Evolutionary conservation across 768 basidiomycete species (phyloP).

Genomic region (Hortiboletus flavorubellus): DNA sequence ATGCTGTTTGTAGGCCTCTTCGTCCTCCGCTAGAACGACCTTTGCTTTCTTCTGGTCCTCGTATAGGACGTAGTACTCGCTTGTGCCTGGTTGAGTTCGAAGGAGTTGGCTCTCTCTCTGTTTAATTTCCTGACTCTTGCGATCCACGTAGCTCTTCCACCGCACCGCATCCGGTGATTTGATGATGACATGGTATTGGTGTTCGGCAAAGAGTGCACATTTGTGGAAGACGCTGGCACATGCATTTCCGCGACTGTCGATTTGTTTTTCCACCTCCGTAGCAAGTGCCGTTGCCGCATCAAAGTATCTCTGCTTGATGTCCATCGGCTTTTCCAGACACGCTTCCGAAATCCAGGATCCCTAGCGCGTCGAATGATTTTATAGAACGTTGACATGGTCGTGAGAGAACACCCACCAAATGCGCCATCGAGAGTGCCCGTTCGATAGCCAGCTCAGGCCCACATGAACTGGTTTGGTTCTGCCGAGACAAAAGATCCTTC

Average conservation of each 20-base stretch:
- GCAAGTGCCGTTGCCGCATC: slow-evolving; percentile 49
- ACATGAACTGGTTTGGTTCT: slow-evolving; percentile 6
- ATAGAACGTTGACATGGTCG: background rate
- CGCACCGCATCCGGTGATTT: slow-evolving; percentile 69
- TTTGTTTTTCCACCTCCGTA: slow-evolving; percentile 20
- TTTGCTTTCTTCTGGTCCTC: slow-evolving; percentile 43
- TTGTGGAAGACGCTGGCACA: slow-evolving; percentile 67
- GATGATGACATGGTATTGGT: slow-evolving; percentile 71
- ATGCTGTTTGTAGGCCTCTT: slow-evolving; percentile 39
- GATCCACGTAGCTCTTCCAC: slow-evolving; percentile 67
- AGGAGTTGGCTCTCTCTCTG: slow-evolving; percentile 40
- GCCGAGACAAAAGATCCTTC: slow-evolving; percentile 34
- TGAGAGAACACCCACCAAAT: slow-evolving; percentile 48
- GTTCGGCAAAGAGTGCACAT: slow-evolving; percentile 87
- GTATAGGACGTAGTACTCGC: slow-evolving; percentile 29
- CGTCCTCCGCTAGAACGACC: slow-evolving; percentile 53
- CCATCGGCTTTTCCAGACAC: slow-evolving; percentile 70
- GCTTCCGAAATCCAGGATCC: slow-evolving; percentile 91
- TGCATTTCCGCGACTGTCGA: slow-evolving; percentile 20
- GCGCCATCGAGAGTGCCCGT: slow-evolving; percentile 52
- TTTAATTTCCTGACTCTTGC: slow-evolving; percentile 69
- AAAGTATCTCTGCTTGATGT: slow-evolving; percentile 72
- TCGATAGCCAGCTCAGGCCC: slow-evolving; percentile 19
- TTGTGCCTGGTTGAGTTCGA: slow-evolving; percentile 18
- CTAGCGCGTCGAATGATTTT: slow-evolving; percentile 37